These are phyloP conservation scores for Pulveroboletus sp. DNA, from an alignment of 768 basidiomycete species.

Conservation along the genomic window DNA sequence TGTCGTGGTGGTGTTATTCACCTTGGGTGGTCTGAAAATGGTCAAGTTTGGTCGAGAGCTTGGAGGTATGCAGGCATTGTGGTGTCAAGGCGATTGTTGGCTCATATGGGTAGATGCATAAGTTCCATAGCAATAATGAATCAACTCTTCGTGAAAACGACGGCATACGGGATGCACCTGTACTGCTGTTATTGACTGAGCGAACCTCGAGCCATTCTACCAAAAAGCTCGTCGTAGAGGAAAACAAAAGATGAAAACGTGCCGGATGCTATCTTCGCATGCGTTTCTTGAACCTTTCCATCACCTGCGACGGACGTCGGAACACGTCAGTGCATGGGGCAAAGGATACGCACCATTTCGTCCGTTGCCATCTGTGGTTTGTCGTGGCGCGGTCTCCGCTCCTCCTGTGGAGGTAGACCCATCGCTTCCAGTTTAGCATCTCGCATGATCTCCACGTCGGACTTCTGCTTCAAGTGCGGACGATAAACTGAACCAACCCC, in stretches of 20 bases:
- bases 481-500: conserved; percentile 87
- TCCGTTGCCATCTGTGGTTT: conserved; percentile 85
- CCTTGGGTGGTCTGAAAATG: too few species aligned
- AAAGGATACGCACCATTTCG: conserved; percentile 53
- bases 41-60: too few species aligned
- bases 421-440: conserved; percentile 87
- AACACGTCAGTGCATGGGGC: background rate
- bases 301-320: conserved; percentile 51
- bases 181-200: too few species aligned
- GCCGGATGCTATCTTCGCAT: conserved; percentile 61
- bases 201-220: too few species aligned
- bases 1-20: too few species aligned
- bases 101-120: background rate
- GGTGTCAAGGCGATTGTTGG: background rate
- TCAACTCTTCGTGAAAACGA: background rate
- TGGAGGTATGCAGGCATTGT: too few species aligned
- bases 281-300: conserved; percentile 97
- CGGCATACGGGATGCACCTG: too few species aligned
- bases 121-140: background rate
- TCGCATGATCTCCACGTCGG: conserved; percentile 82
- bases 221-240: background rate
- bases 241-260: conserved; percentile 21
- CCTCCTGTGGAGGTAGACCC: conserved; percentile 55
- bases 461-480: conserved; percentile 76
- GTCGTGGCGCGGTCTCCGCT: conserved; percentile 41